Base-by-base conservation (phyloP, 176 grass and related monocot genomes). In the Dendrocalamus sinicus region DNA sequence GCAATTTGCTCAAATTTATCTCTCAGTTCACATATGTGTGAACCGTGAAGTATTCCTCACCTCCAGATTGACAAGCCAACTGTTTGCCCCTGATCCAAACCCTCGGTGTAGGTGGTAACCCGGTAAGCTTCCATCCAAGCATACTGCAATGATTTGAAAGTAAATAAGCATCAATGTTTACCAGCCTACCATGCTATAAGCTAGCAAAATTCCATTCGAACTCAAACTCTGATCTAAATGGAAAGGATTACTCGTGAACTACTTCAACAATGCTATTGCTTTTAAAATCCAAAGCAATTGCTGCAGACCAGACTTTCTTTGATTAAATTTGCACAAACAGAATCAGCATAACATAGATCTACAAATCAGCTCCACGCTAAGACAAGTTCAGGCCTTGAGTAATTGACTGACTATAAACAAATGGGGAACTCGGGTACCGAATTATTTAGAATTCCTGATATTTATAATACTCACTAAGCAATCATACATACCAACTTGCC, bases 61-160 rank as follows among this genome's bases (percentile, higher is more conserved):
- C 94, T 99, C 97, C n/a, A 99, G 53, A 48, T 94, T 88, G 70
- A 99, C 88, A 67, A 99, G 76, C 97, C 97, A 99, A 75, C 59
- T 96, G 77, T 93, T 99, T 81, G 92, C 72, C 44, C 97, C 97
- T 73, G 97, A 96, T 78, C 97, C 97, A 80, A 86, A 99, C 57
- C 97, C 97, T 43, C 84, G 67, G 72, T 99, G 92, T 73, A 96
- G 76, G 77, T 99, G 93, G 85, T 99, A 99, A 83, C 84, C 97
- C 1, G 97, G 97, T 87, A 90, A 80, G 54, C 92, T 99, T 78
- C 97, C 97, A 90, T 99, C 97, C 89, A 96, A 77, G 76, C 97
- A 99, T 79, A 99, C 97, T 99, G 86, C n/a, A 72, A 79, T n/a
- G 41, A 35, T 67, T 70, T 22, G 2, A 79, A 26, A 68, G 37